phyloP scores from a whole-genome alignment of 768 basidiomycete genomes.

The Agaricus sinodeliciosus region DNA sequence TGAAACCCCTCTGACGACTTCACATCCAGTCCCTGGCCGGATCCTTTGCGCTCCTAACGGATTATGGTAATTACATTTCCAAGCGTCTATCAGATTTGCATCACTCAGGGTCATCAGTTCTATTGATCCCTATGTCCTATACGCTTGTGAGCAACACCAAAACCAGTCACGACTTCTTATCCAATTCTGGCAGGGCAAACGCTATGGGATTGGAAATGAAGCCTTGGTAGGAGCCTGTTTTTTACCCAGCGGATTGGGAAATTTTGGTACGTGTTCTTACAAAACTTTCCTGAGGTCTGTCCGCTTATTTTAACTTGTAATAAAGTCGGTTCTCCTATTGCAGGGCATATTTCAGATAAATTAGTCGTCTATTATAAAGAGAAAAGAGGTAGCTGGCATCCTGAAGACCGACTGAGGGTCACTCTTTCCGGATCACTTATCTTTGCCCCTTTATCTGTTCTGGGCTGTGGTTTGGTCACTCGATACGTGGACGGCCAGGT shows the following conservation, averaged over 20 bases:
- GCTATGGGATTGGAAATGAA: conserved; percentile 51
- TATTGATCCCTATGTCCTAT: conserved; percentile 58
- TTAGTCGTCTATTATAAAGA: conserved; percentile 42
- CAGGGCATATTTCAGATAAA: conserved; percentile 52
- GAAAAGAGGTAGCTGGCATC: conserved; percentile 53
- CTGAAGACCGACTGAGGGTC: conserved; percentile 61
- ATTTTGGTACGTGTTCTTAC: conserved; percentile 37
- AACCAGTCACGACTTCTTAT: too few relatives aligned
- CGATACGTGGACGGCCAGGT: conserved; percentile 39
- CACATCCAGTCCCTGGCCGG: conserved; percentile 15
- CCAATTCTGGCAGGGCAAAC: conserved; percentile 25
- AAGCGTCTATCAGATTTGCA: not conserved
- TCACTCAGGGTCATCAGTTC: conserved; percentile 20
- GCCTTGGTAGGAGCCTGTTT: conserved; percentile 57
- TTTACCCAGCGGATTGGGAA: conserved; percentile 51
- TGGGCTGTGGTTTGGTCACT: conserved; percentile 41
- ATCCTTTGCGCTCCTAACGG: conserved; percentile 22
- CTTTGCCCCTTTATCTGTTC: conserved; percentile 47
- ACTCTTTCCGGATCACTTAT: conserved; percentile 37
- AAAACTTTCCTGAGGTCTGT: not conserved
- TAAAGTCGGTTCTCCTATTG: conserved; percentile 53
- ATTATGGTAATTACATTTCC: conserved; percentile 24
- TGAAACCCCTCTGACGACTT: conserved; percentile 5
- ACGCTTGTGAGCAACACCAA: conserved; percentile 44
- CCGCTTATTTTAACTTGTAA: not conserved